Conservation (phyloP, 345 rosid genomes). For the Acer saccharum region DNA sequence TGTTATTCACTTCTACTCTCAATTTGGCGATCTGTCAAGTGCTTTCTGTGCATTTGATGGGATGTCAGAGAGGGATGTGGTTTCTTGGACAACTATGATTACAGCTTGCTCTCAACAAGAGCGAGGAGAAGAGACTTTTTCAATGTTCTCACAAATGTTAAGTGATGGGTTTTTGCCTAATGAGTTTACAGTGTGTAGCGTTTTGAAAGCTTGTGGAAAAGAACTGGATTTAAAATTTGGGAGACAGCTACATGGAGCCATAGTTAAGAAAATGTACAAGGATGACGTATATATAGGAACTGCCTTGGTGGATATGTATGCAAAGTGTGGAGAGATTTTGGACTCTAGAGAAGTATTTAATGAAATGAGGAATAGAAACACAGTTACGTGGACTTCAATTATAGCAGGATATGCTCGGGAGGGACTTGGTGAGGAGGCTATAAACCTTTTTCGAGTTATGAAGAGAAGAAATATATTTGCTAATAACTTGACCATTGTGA, state of each 20-base stretch:
- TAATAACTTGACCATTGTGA: slow-evolving; percentile 68
- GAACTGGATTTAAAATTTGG: slow-evolving; percentile 58
- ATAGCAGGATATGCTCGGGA: slow-evolving; percentile 83
- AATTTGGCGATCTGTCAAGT: slow-evolving; percentile 54
- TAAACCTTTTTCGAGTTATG: slow-evolving; percentile 72
- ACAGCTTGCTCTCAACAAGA: slow-evolving; percentile 79
- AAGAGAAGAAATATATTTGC: slow-evolving; percentile 60
- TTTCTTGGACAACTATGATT: slow-evolving; percentile 83
- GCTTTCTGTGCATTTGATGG: slow-evolving; percentile 54
- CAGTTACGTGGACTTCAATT: slow-evolving; percentile 85
- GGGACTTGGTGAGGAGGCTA: slow-evolving; percentile 79
- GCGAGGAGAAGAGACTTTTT: slow-evolving; percentile 54
- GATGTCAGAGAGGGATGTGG: slow-evolving; percentile 71
- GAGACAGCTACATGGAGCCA: slow-evolving; percentile 67
- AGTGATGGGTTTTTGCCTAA: slow-evolving; percentile 64
- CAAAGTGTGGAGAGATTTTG: slow-evolving; percentile 73
- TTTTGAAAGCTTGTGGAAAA: slow-evolving; percentile 76
- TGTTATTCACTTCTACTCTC: slow-evolving; percentile 62
- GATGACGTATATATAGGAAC: slow-evolving; percentile 68
- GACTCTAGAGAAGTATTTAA: slow-evolving; percentile 68
- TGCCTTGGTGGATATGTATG: slow-evolving; percentile 87
- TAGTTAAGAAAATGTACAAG: slow-evolving; percentile 58
- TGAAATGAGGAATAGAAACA: slow-evolving; percentile 69
- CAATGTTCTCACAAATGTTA: slow-evolving; percentile 63
- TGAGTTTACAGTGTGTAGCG: slow-evolving; percentile 69